Percentiles rank a stretch among this genome's conserved stretches.
These are phyloP conservation scores for Delonix regia DNA, from an alignment of 306 rosid genomes.

Conservation along the genomic window DNA sequence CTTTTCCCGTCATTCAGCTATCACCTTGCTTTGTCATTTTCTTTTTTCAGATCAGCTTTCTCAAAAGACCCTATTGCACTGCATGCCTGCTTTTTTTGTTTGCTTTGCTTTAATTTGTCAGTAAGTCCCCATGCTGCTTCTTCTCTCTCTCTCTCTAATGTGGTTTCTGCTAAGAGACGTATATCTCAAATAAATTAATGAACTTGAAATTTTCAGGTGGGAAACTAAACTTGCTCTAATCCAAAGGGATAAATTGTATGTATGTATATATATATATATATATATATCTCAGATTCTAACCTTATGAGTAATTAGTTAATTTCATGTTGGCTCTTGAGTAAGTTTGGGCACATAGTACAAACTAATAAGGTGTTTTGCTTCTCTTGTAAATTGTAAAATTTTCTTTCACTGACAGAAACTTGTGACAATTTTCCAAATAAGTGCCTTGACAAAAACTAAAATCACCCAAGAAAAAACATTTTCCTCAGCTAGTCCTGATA, in stretches of 20 bases:
- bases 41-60: conserved; percentile 15
- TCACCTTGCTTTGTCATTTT: conserved; percentile 16
- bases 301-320: too few relatives aligned
- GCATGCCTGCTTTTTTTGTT: background rate
- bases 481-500: too few relatives aligned
- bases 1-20: background rate
- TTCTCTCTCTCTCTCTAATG: background rate
- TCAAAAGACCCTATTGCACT: conserved; percentile 1
- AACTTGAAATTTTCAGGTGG: background rate
- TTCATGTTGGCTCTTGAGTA: too few relatives aligned
- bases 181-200: background rate
- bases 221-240: background rate
- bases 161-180: too few relatives aligned
- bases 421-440: background rate
- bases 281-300: background rate
- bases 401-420: background rate
- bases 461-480: too few relatives aligned
- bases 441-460: too few relatives aligned
- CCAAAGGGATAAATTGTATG: background rate
- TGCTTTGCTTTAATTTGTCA: conserved; percentile 8
- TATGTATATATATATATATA: too few relatives aligned
- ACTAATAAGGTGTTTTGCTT: background rate
- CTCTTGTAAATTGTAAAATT: background rate
- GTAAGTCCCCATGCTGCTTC: background rate
- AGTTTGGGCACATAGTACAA: background rate